Evolutionary conservation across 176 grass and related monocot species (phyloP), one percentile per base, ranked within the genome.

Genomic region (Musa troglodytarum): DNA sequence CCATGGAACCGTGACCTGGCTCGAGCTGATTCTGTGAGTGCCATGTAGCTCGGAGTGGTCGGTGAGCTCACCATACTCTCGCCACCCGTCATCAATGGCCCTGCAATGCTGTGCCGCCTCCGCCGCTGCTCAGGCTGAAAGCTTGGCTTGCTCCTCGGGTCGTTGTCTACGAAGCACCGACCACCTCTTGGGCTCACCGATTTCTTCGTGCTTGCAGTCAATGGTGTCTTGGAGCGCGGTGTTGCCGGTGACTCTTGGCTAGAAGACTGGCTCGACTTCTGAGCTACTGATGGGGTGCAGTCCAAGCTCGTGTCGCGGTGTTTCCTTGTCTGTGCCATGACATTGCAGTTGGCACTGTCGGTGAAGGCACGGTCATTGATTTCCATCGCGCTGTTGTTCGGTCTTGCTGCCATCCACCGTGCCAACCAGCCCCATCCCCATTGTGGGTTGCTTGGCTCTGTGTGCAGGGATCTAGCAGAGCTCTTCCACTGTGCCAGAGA

Each of bases 371-470:
- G 16, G 3, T 87, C 68, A 65, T 86, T 85, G 53, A 61, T 55
- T 74, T 89, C 86, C 57, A 3, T 69, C n/a, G 21, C n/a, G 11
- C 22, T 53, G 79, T 52, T 68, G 50, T 16, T 80, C 57, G 96
- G 83, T 64, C 81, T 83, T 25, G 85, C 76, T 3, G 83, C 43
- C 81, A 94, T 89, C 96, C 88, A 92, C 61, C 88, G 88, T 72
- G 94, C 96, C 82, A 95, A 76, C 91, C 96, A 95, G 81, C 96
- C 95, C 96, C 96, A 99, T 11, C 86, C 91, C 96, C 96, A 99
- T 49, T 95, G 90, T 68, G 84, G 88, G 82, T 95, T 92, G 23
- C 82, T 90, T 66, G 82, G 78, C 63, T 99, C 88, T 0, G 81
- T 94, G 76, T 89, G 87, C 59, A 84, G 16, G 53, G 79, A 65